A percentile compares a stretch with the other conserved stretches of the same genome.
Evolutionary conservation across 1,284 basidiomycete genomes (phyloP).

Genomic region (Ustilago curta): DNA sequence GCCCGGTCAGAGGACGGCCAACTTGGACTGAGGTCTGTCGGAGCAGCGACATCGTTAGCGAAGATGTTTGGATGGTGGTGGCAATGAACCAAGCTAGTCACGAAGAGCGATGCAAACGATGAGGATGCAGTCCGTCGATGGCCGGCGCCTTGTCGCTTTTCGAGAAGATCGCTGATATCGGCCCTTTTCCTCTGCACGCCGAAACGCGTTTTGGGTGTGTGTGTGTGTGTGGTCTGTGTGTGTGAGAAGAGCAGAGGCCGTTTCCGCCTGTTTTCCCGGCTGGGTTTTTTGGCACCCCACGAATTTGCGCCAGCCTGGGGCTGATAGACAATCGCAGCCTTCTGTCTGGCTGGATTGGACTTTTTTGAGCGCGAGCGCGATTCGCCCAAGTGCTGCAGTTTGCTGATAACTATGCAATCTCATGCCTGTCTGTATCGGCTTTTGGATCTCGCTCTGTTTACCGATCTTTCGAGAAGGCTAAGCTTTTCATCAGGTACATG

Average conservation of each 20-base stretch:
- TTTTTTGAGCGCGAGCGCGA: background rate
- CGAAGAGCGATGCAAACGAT: background rate
- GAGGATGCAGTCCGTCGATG: background rate
- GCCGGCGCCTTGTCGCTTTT: background rate
- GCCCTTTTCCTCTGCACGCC: slow-evolving; percentile 3
- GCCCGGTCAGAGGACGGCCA: slow-evolving; percentile 26
- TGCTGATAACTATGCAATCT: slow-evolving; percentile 6
- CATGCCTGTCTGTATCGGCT: background rate
- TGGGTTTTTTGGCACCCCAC: background rate
- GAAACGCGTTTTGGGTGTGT: slow-evolving; percentile 16
- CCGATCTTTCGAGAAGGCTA: too few species aligned
- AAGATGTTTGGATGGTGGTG: background rate
- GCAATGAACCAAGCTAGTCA: too few species aligned
- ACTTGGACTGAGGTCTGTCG: slow-evolving; percentile 35
- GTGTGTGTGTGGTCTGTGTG: slow-evolving; percentile 33
- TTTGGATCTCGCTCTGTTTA: background rate
- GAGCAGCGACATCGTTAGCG: slow-evolving; percentile 39
- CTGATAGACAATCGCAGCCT: slow-evolving; percentile 9
- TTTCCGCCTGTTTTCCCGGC: background rate
- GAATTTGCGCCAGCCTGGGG: background rate
- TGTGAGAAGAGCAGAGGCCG: background rate
- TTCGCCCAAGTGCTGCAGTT: too few species aligned
- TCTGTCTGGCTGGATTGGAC: slow-evolving; percentile 3
- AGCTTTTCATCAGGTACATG: too few species aligned
- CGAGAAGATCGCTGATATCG: slow-evolving; percentile 21